Base-by-base conservation (phyloP, 148 eudicot genomes). In the Vaccinium macrocarpon region DNA sequence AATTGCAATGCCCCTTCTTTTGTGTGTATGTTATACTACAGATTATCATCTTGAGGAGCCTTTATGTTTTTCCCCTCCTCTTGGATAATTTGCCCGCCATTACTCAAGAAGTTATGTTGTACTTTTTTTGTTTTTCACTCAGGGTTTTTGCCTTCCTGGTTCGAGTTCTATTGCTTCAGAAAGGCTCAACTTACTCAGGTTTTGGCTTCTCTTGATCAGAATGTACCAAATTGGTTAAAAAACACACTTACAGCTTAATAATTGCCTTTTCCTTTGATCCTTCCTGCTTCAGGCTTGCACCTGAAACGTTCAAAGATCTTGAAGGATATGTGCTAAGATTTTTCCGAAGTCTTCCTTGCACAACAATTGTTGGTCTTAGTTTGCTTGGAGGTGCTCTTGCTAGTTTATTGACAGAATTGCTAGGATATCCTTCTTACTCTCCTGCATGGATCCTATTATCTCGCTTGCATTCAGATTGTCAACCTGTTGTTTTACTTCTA, bases 321-420 rank as follows among this genome's bases (percentile, higher is more conserved):
- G 90, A 92, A 82, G 78, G 83, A 71, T 84, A 81, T 83, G 90
- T 90, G 46, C 29, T 29, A 79, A 88, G 82, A 52, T 97, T 95
- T 83, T 95, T 91, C 81, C 77, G 89, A 84, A 86, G 86, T 80
- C 93, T 97, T 88, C 99, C 98, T 72, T 81, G 87, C 76, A 74
- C 89, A 49, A 89, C 97, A 55, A 84, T 93, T 78, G 84, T 97
- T 52, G 93, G 98, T 84, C 84, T 97, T 84, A 97, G 97, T 90
- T 81, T 93, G 81, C 87, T 97, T 80, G 92, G 92, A 80, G 90
- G 84, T 87, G 87, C 92, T 80, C 91, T 89, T 89, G 88, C 91
- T 50, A 84, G 85, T 61, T 90, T 93, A 85, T 81, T 97, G 70
- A 87, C 90, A 71, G 94, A 92, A 53, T 66, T 96, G 84, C 80